Percentiles rank a stretch among this genome's conserved stretches.
Conservation (phyloP, 345 rosid species). For the Physaria fendleri region DNA sequence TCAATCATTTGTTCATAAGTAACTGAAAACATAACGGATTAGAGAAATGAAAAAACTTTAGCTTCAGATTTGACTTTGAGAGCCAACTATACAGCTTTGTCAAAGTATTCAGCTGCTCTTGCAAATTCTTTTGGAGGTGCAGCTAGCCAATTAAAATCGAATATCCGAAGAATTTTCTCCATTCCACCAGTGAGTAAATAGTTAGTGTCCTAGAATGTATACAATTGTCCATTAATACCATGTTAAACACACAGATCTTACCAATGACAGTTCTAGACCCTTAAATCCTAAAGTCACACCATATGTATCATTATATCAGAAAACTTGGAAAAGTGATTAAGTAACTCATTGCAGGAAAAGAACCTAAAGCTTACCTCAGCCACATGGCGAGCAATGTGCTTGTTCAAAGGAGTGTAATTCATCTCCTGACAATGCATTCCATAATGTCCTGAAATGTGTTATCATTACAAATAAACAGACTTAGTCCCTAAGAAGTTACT, state of each 20-base stretch:
- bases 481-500: background rate
- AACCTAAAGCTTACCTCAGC: slow-evolving; percentile 50
- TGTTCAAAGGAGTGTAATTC: slow-evolving; percentile 81
- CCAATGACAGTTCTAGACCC: too few species aligned
- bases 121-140: slow-evolving; percentile 85
- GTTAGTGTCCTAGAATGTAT: slow-evolving; percentile 60
- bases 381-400: slow-evolving; percentile 84
- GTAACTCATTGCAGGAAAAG: background rate
- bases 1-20: background rate
- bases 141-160: slow-evolving; percentile 77
- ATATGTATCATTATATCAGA: background rate
- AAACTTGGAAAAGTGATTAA: background rate
- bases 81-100: slow-evolving; percentile 60
- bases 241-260: too few species aligned
- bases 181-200: slow-evolving; percentile 87
- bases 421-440: slow-evolving; percentile 93
- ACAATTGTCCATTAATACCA: background rate
- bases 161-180: slow-evolving; percentile 86
- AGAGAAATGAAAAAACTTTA: slow-evolving; percentile 47
- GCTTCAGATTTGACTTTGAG: slow-evolving; percentile 75
- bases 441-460: slow-evolving; percentile 55
- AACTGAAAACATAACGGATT: background rate
- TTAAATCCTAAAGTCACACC: too few species aligned
- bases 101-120: slow-evolving; percentile 78
- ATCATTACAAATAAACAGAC: background rate